A percentile compares a stretch with the other conserved stretches of the same genome.
phyloP scores from a whole-genome alignment of 2,329 filamentous ascomycete species.

The Cytospora schulzeri region DNA sequence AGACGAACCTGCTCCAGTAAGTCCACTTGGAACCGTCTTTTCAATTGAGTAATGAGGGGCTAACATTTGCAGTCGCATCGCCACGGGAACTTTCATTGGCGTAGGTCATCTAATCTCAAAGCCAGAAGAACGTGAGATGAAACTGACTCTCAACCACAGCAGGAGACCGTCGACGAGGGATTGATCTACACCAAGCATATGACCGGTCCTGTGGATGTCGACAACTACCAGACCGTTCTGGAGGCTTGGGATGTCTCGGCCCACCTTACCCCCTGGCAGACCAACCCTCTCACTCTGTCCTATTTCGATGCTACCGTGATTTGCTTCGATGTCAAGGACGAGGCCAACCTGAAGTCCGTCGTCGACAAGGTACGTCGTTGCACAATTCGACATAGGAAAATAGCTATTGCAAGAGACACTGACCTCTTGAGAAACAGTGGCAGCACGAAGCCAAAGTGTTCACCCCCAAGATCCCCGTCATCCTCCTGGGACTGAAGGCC shows the following conservation, averaged over 20 bases:
- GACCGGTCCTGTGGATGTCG: conserved; percentile 4
- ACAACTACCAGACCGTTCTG: conserved; percentile 15
- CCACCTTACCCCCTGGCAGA: conserved; percentile 17
- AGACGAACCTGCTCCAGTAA: conserved; percentile 3
- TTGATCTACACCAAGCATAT: neutral
- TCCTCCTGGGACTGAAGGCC: conserved; percentile 73
- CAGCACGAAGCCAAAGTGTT: conserved; percentile 29
- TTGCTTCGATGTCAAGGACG: conserved; percentile 40
- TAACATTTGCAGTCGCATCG: conserved; percentile 3
- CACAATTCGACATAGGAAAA: neutral
- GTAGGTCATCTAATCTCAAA: neutral
- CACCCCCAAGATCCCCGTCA: conserved; percentile 59
- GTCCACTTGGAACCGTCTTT: neutral
- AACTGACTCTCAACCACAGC: neutral
- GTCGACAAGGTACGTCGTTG: conserved; percentile 33
- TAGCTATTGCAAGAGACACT: conserved; percentile 1
- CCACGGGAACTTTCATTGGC: neutral
- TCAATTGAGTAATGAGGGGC: neutral
- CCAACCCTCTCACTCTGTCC: conserved; percentile 27
- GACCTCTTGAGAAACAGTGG: conserved; percentile 30
- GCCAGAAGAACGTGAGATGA: neutral
- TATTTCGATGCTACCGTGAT: conserved; percentile 42
- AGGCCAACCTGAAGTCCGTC: conserved; percentile 34
- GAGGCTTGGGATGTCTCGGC: conserved; percentile 36
- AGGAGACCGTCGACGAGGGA: neutral